Evolutionary conservation across 2,329 filamentous ascomycete species (phyloP), one percentile per base, ranked within the genome.

Genomic region (Xylariaceae sp.): DNA sequence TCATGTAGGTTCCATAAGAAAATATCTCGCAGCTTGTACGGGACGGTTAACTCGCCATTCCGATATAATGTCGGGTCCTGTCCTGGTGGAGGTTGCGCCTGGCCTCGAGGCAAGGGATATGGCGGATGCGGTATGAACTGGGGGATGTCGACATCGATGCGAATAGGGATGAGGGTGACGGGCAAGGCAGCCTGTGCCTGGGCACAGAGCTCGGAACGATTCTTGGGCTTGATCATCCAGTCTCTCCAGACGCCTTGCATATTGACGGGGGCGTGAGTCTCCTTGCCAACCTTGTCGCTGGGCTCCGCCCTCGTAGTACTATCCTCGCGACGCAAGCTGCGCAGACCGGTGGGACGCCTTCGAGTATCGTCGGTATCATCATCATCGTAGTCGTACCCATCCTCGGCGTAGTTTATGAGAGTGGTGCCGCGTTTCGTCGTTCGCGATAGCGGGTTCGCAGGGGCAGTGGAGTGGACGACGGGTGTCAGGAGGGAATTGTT

Each of bases 1-100:
- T 98, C 93, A 65, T 97, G 91, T 12, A 98, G 74, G 57, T 98
- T 98, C 93, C 93, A 98, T 39, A 96, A 69, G 56, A 98, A 97
- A n/a, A 87, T 85, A 56, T 98, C 93, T 56, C 94, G 89, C 43
- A 98, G 73, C 48, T 93, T 81, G 65, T 89, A 96, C 3, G 88
- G 85, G 1, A 89, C 82, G 12, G 89, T 89, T 47, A 79, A 67
- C 48, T 96, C 91, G 41, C 85, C 85, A 41, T 78, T 74, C 56
- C 84, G 83, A 67, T 94, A 96, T 42, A 89, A 82, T 12, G 88
- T 32, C n/a, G 56, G 54, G 37, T 61, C 59, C 51, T 56, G 54
- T 13, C 48, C 83, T 38, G 87, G 71, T 4, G 79, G 80, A 44
- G 85, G 81, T 58, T 95, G 86, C 22, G 22, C 11, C 6, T 26